phyloP scores from a whole-genome alignment of 345 rosid species.

The Melaleuca quinquenervia region DNA sequence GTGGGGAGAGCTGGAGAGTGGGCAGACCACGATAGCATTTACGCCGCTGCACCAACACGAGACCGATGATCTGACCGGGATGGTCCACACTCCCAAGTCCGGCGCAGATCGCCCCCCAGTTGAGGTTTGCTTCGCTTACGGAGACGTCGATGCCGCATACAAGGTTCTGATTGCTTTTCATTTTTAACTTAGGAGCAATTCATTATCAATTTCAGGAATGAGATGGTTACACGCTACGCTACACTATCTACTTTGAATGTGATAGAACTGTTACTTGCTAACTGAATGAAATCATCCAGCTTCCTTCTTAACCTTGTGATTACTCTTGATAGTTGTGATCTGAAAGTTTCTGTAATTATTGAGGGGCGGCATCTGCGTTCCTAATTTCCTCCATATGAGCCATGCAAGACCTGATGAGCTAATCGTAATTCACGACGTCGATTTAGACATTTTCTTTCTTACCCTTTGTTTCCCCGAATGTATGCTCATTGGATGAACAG shows the following conservation, averaged over 20 bases:
- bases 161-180: conserved; percentile 28
- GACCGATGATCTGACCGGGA: conserved; percentile 60
- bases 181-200: not conserved
- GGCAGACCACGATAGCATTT: conserved; percentile 77
- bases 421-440: not conserved
- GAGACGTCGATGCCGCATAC: conserved; percentile 71
- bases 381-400: not conserved
- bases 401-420: not conserved
- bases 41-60: conserved; percentile 72
- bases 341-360: not conserved
- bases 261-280: not conserved
- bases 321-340: not conserved
- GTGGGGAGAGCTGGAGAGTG: conserved; percentile 90
- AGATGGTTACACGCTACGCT: not conserved
- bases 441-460: not conserved
- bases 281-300: not conserved
- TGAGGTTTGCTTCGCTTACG: conserved; percentile 68
- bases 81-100: conserved; percentile 28
- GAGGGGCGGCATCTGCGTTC: not conserved
- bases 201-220: not conserved
- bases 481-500: conserved; percentile 7
- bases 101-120: conserved; percentile 29
- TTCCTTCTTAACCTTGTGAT: not conserved
- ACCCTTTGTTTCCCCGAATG: not conserved
- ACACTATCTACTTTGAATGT: not conserved